Evolutionary conservation across 345 rosid species (phyloP), one percentile per base, ranked within the genome.

Genomic region (Schrenkiella parvula): DNA sequence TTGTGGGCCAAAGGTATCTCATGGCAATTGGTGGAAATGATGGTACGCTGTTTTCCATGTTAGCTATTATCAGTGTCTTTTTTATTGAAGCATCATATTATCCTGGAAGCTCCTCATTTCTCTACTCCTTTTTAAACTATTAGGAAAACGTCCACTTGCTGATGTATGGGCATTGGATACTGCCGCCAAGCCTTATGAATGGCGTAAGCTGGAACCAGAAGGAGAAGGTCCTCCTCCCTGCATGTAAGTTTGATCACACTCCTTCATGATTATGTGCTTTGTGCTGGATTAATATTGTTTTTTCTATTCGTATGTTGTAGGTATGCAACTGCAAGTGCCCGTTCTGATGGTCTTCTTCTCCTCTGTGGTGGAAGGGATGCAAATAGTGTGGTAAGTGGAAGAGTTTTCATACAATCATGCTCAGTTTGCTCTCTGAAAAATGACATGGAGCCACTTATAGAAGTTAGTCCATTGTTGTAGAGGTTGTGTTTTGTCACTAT

Each of bases 151-250:
- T 38, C 96, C 96, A 46, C 84, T 91, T 48, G 93, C 93, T 76
- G 97, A 91, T 81, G 97, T 91, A 74, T 91, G 97, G 97, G 96
- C 97, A 78, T 79, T 91, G 60, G 97, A 91, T 84, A 91, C 97
- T 17, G 97, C 97, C 48, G 97, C 97, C 59, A 91, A 91, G 82
- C 97, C 97, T 61, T 91, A 91, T 72, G 97, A 91, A 80, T 91
- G 97, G 97, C 93, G 89, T 67, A 91, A 89, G 75, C 81, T 91
- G 84, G 97, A 91, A 72, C 97, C 96, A 44, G 97, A 91, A 85
- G 97, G 97, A 78, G 97, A 91, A 73, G 97, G 97, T 32, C 97
- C 97, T 25, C 97, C 97, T 52, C 96, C 97, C 46, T 91, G 97
- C 97, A 91, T 89, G 97, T 91, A 71, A 77, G 76, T 55, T 64